A percentile compares a stretch with the other conserved stretches of the same genome.
These are phyloP conservation scores for Triglochin maritima DNA, from an alignment of 106 monocot genomes.

Conservation along the genomic window DNA sequence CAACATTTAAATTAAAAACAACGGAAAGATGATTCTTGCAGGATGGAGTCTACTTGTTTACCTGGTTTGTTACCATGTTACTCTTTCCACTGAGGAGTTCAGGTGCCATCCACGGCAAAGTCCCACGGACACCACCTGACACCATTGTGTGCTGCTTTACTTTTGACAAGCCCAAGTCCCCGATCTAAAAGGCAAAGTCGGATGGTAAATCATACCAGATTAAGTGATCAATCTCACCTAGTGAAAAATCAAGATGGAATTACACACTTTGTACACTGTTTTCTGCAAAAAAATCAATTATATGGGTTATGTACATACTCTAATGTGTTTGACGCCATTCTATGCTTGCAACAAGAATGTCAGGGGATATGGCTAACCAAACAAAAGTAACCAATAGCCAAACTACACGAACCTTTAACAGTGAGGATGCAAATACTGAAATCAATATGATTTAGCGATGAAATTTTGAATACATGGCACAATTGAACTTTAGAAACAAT, in stretches of 20 bases:
- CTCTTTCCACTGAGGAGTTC: constrained; percentile 84
- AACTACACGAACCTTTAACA: too few species aligned
- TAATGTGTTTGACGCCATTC: too few species aligned
- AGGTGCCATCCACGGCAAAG: constrained; percentile 99
- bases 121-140: constrained; percentile 94
- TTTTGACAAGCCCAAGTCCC: constrained; percentile 93
- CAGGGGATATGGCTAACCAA: too few species aligned
- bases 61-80: constrained; percentile 88
- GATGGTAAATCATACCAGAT: background rate
- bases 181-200: constrained; percentile 44
- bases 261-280: background rate
- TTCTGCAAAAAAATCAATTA: too few species aligned
- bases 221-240: too few species aligned
- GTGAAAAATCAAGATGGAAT: background rate
- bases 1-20: constrained; percentile 3
- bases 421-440: too few species aligned
- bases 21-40: background rate
- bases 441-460: too few species aligned
- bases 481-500: too few species aligned
- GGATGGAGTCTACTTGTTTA: constrained; percentile 8
- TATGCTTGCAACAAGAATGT: too few species aligned
- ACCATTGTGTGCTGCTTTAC: constrained; percentile 89
- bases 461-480: too few species aligned
- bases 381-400: too few species aligned
- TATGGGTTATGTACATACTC: too few species aligned